Evolutionary conservation across 371 early-diverging fungal genomes (phyloP).

Genomic region (Mucor piriformis): DNA sequence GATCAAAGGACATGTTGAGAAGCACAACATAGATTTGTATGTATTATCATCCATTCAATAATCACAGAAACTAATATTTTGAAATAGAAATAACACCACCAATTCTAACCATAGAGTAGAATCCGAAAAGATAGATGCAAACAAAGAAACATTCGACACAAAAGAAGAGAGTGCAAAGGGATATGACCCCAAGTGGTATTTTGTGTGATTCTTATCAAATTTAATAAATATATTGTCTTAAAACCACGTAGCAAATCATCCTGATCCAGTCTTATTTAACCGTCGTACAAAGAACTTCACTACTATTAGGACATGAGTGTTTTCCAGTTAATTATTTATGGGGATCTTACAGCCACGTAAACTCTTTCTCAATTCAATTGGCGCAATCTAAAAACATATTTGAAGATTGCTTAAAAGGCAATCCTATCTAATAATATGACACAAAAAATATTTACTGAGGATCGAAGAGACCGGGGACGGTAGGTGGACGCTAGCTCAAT

Average conservation of each 20-base stretch:
- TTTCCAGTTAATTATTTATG: slow-evolving; percentile 6
- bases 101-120: background rate
- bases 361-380: slow-evolving; percentile 12
- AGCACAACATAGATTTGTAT: slow-evolving; percentile 25
- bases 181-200: slow-evolving; percentile 24
- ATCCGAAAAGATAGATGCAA: background rate
- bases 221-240: no score
- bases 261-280: no score
- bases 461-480: slow-evolving; percentile 1
- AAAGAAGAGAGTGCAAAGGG: slow-evolving; percentile 12
- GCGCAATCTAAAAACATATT: slow-evolving; percentile 9
- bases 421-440: slow-evolving; percentile 13
- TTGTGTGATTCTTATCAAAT: no score
- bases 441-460: slow-evolving; percentile 4
- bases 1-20: slow-evolving; percentile 44
- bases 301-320: no score
- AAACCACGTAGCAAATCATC: no score
- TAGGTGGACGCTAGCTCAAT: no score
- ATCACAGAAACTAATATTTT: background rate
- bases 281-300: no score
- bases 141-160: background rate
- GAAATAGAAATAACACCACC: background rate
- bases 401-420: slow-evolving; percentile 17
- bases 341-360: slow-evolving; percentile 8
- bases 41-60: slow-evolving; percentile 1